Evolutionary conservation across 768 basidiomycete genomes (phyloP), one percentile per base, ranked within the genome.

Genomic region (Leccinum incarnatum): DNA sequence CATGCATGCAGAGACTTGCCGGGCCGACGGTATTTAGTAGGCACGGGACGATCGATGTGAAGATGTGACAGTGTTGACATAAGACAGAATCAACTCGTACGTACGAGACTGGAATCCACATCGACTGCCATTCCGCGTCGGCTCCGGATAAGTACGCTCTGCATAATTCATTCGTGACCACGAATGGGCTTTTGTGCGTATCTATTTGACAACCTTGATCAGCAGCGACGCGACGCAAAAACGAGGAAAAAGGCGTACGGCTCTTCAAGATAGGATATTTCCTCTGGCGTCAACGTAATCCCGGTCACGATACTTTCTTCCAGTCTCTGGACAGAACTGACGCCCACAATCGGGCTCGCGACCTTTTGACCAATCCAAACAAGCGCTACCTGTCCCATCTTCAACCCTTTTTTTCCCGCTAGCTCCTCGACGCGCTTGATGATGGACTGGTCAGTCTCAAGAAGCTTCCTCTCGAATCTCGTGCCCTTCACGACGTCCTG

Each of bases 331-430:
- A 77, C 59, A 12, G 71, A 72, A 61, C 62, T 80, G 29, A 69
- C 63, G 2, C 79, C 79, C 9, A 79, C 72, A 58, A 81, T 81
- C 0, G 81, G 81, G 19, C 76, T 78, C 3, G 74, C 64, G 4
- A 79, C 74, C 64, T 81, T 81, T 27, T 66, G 49, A 3, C 69
- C 46, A 1, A 71, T 56, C 80, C 81, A 81, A 4, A 77, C 75
- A 2, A 81, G 59, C 8, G 79, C 78, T 30, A 81, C 72, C 58
- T 81, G 79, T 8, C 73, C 70, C 81, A 81, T 82, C 53, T 70
- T 70, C 55, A 75, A 65, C 0, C 67, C 72, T 47, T 72, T 73
- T 63, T 76, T 76, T 55, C 72, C 70, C 3, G 81, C 73, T 9
- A 82, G 59, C 54, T 77, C 70, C 61, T 79, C 74, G 10, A 81